Evolutionary conservation across 257 asterid genomes (phyloP).

Genomic region (Lavandula angustifolia): DNA sequence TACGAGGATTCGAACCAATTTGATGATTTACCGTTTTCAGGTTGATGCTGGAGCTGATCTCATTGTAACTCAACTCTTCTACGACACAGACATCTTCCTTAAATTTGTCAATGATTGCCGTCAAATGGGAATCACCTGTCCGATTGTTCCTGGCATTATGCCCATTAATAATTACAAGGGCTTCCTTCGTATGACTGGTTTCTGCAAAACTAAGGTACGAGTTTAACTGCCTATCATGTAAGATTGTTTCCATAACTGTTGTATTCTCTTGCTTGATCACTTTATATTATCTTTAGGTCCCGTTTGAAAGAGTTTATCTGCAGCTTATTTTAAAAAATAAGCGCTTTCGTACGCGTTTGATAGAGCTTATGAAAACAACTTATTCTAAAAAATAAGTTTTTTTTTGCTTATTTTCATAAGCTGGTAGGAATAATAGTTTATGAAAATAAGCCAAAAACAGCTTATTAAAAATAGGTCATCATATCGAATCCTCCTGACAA

Average conservation of each 20-base stretch:
- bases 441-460: too few relatives aligned
- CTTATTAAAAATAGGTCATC: too few relatives aligned
- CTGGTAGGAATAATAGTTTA: too few relatives aligned
- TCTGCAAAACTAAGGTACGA: slow-evolving; percentile 93
- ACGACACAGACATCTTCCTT: slow-evolving; percentile 92
- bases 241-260: slow-evolving; percentile 21
- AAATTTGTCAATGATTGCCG: slow-evolving; percentile 93
- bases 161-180: slow-evolving; percentile 97
- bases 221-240: slow-evolving; percentile 9
- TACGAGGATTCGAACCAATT: slow-evolving; percentile 10
- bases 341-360: too few relatives aligned
- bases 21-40: slow-evolving; percentile 44
- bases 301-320: too few relatives aligned
- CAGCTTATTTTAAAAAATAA: too few relatives aligned
- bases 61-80: slow-evolving; percentile 91
- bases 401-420: too few relatives aligned
- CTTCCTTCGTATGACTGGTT: slow-evolving; percentile 96
- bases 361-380: too few relatives aligned
- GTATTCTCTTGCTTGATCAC: slow-evolving; percentile 20
- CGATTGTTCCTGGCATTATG: slow-evolving; percentile 98
- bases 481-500: too few relatives aligned
- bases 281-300: too few relatives aligned
- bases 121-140: slow-evolving; percentile 86
- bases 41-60: slow-evolving; percentile 98
- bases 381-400: too few relatives aligned